A percentile compares a stretch with the other conserved stretches of the same genome.
Conservation (phyloP, 2,329 filamentous ascomycete genomes). For the Pestalotiopsis fici region DNA sequence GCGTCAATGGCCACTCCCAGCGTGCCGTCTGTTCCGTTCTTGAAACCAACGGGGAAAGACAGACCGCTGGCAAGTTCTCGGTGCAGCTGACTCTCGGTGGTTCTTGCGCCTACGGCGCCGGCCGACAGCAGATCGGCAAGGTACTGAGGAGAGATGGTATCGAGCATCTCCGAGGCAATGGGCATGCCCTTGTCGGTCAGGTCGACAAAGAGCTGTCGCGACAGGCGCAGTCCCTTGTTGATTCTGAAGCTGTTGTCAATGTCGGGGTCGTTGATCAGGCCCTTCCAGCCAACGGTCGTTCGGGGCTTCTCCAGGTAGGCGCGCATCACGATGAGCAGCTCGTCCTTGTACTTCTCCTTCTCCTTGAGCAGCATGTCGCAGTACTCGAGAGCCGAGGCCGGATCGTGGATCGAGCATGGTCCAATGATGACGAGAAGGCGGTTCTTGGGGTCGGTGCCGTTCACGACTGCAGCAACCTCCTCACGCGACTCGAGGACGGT, state of each 20-base stretch:
- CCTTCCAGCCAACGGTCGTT: constrained; percentile 98
- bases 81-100: constrained; percentile 94
- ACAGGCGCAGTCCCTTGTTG: constrained; percentile 90
- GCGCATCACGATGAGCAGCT: constrained; percentile 95
- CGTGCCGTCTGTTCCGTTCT: constrained; percentile 96
- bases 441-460: constrained; percentile 62
- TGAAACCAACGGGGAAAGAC: constrained; percentile 98
- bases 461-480: constrained; percentile 69
- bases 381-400: constrained; percentile 87
- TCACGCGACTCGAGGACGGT: constrained; percentile 64
- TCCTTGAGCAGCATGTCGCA: constrained; percentile 79
- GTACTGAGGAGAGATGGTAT: constrained; percentile 98
- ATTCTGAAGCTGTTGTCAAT: constrained; percentile 99
- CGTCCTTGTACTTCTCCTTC: constrained; percentile 85
- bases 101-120: constrained; percentile 92
- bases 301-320: constrained; percentile 98
- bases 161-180: constrained; percentile 95
- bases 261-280: constrained; percentile 96
- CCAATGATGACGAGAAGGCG: constrained; percentile 77
- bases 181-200: constrained; percentile 92
- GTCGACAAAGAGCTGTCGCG: constrained; percentile 90
- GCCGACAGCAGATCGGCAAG: constrained; percentile 88
- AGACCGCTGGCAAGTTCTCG: constrained; percentile 91
- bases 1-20: constrained; percentile 91
- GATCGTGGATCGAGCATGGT: constrained; percentile 97